Base-by-base conservation (phyloP, 768 basidiomycete species). In the Leccinellum luteum region DNA sequence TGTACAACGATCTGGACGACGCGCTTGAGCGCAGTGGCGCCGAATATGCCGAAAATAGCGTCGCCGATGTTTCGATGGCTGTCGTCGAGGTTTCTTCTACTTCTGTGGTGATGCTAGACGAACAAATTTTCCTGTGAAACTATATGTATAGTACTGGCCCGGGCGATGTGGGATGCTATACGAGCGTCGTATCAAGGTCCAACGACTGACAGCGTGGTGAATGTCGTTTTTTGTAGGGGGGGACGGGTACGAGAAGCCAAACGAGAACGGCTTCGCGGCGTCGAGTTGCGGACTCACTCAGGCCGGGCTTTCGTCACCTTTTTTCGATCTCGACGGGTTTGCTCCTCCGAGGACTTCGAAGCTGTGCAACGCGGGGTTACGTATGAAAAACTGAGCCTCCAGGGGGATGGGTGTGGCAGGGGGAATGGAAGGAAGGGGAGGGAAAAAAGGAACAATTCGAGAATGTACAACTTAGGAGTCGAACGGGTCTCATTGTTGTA, bases 341-440 rank as follows among this genome's bases (percentile, higher is more conserved):
- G 38, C 4, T 50, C 23, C 21, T 59, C 61, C 61, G 57, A 59
- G 61, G 54, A 64, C 41, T 28, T 60, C 27, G n/a, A 7, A 21
- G 56, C 34, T 21, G 47, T 45, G 32, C 48, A 21, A 1, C n/a
- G 23, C 32, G 4, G n/a, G 32, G 27, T 48, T 48, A 48, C 47
- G n/a, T 44, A 32, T 41, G 25, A 32, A 44, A 27, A 31, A 34
- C n/a, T 17, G 14, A 17, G 30, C 57, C 19, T 34, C 30, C 48
- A 14, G 31, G 28, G 19, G 21, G 19, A 8, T 19, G 28, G 43
- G 38, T 10, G n/a, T n/a, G n/a, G 38, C n/a, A 38, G 38, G 38
- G 38, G 38, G n/a, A 41, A 41, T 19, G 38, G 38, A 41, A 41
- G 38, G 17, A n/a, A 35, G 25, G 25, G 25, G 25, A 17, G 31